phyloP scores from a whole-genome alignment of 148 eudicot species.

The Bassia scoparia region DNA sequence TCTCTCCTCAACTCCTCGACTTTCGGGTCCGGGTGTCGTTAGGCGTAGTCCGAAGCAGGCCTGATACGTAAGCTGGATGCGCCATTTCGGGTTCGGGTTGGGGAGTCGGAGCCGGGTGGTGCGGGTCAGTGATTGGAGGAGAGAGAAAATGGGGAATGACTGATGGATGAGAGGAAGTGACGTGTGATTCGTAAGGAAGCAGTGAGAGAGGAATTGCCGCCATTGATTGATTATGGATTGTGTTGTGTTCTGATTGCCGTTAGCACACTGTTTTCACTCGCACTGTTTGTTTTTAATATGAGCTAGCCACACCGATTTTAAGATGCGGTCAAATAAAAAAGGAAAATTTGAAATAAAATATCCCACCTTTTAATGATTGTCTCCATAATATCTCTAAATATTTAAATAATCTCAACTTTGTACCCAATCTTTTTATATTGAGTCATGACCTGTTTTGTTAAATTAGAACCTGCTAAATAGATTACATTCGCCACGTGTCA shows the following conservation, averaged over 20 bases:
- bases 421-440: no score
- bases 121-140: constrained; percentile 10
- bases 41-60: constrained; percentile 60
- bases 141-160: constrained; percentile 22
- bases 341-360: no score
- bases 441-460: no score
- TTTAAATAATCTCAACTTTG: no score
- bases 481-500: no score
- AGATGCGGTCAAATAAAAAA: no score
- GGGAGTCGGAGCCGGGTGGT: constrained; percentile 7
- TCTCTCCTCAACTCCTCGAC: constrained; percentile 21
- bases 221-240: background rate
- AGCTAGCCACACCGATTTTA: no score
- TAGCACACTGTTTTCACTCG: background rate
- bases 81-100: background rate
- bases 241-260: background rate
- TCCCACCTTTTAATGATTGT: no score
- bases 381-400: no score
- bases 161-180: constrained; percentile 28
- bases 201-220: constrained; percentile 21
- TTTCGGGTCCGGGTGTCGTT: constrained; percentile 39
- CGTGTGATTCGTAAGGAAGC: constrained; percentile 6
- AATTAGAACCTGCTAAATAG: no score
- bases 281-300: no score
- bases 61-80: constrained; percentile 54